A percentile compares a stretch with the other conserved stretches of the same genome.
phyloP scores from a whole-genome alignment of 2,329 filamentous ascomycete genomes.

The Simplicillium sp. region DNA sequence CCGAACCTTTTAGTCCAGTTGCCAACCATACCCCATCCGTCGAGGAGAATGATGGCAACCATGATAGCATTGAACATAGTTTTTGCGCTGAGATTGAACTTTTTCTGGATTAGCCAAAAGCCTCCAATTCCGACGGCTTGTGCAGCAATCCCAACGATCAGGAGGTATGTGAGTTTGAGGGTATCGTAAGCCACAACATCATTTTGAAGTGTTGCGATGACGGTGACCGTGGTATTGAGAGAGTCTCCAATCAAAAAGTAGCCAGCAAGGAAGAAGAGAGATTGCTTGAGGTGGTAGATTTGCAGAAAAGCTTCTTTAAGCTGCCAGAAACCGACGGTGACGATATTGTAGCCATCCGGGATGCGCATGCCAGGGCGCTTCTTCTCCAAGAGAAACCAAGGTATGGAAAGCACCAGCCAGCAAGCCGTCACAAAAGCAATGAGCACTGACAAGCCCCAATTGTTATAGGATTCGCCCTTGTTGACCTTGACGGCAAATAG shows the following conservation, averaged over 20 bases:
- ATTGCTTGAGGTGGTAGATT: conserved; percentile 57
- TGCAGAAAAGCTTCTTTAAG: conserved; percentile 46
- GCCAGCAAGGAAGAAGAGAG: conserved; percentile 53
- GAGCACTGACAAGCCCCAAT: conserved; percentile 55
- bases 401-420: conserved; percentile 54
- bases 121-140: conserved; percentile 52
- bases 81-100: conserved; percentile 51
- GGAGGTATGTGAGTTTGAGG: conserved; percentile 53
- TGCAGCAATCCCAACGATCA: conserved; percentile 55
- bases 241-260: conserved; percentile 64
- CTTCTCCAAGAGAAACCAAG: conserved; percentile 60
- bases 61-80: conserved; percentile 60
- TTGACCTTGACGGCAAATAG: conserved; percentile 53
- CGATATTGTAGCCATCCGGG: conserved; percentile 29
- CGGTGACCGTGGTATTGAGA: conserved; percentile 60
- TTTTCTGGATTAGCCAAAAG: conserved; percentile 53
- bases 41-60: conserved; percentile 50
- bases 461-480: conserved; percentile 49
- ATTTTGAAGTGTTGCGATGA: conserved; percentile 57
- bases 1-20: conserved; percentile 35
- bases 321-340: conserved; percentile 54
- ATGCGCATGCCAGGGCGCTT: conserved; percentile 44
- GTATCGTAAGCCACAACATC: conserved; percentile 56
- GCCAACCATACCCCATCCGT: conserved; percentile 36
- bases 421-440: conserved; percentile 56